phyloP scores from a whole-genome alignment of 1,284 basidiomycete genomes.

The Athelia psychrophila region DNA sequence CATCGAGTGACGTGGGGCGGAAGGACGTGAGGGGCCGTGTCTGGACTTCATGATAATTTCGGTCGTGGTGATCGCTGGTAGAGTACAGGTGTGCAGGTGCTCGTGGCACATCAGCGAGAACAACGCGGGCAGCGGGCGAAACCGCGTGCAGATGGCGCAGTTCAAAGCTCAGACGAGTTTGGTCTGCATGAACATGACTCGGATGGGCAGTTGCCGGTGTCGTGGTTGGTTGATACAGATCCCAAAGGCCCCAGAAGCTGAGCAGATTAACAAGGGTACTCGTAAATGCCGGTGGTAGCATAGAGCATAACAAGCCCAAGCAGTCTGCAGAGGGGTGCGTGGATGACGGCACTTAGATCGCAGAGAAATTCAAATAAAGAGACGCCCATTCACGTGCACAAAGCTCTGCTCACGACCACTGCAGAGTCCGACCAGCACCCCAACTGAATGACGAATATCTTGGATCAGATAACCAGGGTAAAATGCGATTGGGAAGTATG shows the following conservation, averaged over 20 bases:
- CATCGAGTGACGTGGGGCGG: slow-evolving; percentile 50
- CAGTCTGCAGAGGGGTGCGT: background rate
- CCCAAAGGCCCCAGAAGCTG: slow-evolving; percentile 21
- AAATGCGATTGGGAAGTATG: too few relatives aligned
- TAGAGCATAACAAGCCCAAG: slow-evolving; percentile 25
- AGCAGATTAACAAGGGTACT: slow-evolving; percentile 41
- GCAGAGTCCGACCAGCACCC: too few relatives aligned
- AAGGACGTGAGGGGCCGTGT: slow-evolving; percentile 39
- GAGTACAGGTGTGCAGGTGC: slow-evolving; percentile 7
- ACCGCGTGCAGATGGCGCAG: slow-evolving; percentile 67
- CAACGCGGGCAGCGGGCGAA: slow-evolving; percentile 48
- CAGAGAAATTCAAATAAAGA: too few relatives aligned
- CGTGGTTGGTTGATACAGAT: slow-evolving; percentile 5
- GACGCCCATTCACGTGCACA: too few relatives aligned
- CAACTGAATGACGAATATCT: too few relatives aligned
- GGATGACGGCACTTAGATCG: too few relatives aligned
- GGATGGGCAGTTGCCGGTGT: background rate
- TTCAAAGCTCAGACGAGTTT: slow-evolving; percentile 44
- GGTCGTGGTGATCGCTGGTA: slow-evolving; percentile 16
- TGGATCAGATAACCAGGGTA: too few relatives aligned
- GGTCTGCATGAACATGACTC: too few relatives aligned
- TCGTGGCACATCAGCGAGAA: slow-evolving; percentile 59
- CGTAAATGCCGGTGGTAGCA: slow-evolving; percentile 44
- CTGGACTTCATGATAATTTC: slow-evolving; percentile 32
- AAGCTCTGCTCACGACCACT: too few relatives aligned